A percentile compares a stretch with the other conserved stretches of the same genome.
Evolutionary conservation across 208 protist genomes (phyloP).

Genomic region (Wallacemonas collosoma): DNA sequence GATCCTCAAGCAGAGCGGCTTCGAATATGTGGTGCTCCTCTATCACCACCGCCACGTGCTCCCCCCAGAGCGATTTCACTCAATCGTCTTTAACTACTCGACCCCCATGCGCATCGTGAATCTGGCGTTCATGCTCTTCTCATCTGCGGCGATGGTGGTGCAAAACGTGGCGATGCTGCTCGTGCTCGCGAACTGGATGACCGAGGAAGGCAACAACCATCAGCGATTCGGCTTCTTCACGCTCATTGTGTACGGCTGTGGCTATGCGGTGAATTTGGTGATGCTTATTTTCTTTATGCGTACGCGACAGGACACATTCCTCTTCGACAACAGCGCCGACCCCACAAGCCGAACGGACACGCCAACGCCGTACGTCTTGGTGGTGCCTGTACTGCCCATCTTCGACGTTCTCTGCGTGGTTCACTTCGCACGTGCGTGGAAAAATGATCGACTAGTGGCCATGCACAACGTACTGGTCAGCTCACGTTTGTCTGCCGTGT

Average conservation of each 20-base stretch:
- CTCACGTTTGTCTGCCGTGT: constrained; percentile 51
- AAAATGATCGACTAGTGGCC: constrained; percentile 31
- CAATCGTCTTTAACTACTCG: constrained; percentile 50
- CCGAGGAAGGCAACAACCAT: constrained; percentile 15
- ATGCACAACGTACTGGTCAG: constrained; percentile 67
- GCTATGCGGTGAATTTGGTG: constrained; percentile 70
- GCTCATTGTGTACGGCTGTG: constrained; percentile 60
- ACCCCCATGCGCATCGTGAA: constrained; percentile 36
- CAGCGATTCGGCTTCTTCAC: constrained; percentile 66
- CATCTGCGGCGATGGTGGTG: constrained; percentile 31
- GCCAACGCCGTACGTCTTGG: constrained; percentile 64
- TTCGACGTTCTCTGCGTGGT: constrained; percentile 67
- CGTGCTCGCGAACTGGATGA: constrained; percentile 49
- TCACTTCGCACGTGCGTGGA: constrained; percentile 39
- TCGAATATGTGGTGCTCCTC: constrained; percentile 80
- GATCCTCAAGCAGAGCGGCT: constrained; percentile 71
- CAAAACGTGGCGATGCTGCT: constrained; percentile 41
- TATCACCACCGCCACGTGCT: constrained; percentile 68
- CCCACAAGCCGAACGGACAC: constrained; percentile 20
- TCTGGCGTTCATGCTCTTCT: constrained; percentile 50
- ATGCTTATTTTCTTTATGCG: constrained; percentile 64
- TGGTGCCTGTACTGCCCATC: constrained; percentile 68
- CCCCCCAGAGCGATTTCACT: constrained; percentile 40
- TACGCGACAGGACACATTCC: constrained; percentile 39
- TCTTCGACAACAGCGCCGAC: constrained; percentile 43